Conservation (phyloP, 2,329 filamentous ascomycete genomes). For the Bipolaris cookei region DNA sequence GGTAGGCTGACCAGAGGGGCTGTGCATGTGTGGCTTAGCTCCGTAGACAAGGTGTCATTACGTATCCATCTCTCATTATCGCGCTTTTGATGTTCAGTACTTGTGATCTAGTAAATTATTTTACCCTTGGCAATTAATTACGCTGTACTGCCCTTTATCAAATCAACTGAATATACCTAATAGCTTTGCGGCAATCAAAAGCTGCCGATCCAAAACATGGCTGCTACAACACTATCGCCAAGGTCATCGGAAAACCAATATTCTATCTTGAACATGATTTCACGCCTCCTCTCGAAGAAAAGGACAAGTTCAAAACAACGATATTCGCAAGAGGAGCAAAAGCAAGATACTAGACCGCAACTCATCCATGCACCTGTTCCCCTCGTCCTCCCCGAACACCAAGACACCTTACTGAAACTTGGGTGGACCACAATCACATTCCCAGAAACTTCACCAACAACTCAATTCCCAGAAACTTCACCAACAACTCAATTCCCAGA, state of each 20-base stretch:
- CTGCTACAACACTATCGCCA: constrained; percentile 20
- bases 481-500: neutral
- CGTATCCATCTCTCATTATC: neutral
- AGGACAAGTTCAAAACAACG: constrained; percentile 1
- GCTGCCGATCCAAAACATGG: constrained; percentile 21
- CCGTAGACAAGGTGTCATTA: constrained; percentile 15
- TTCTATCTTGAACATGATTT: constrained; percentile 41
- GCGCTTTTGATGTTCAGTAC: neutral
- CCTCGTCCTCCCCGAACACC: constrained; percentile 43
- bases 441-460: constrained; percentile 27
- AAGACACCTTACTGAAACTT: constrained; percentile 37
- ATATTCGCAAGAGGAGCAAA: neutral
- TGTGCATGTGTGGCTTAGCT: constrained; percentile 34
- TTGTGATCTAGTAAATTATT: neutral
- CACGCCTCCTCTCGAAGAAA: constrained; percentile 33
- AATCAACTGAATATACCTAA: neutral
- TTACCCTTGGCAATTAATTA: neutral
- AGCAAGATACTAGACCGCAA: constrained; percentile 28
- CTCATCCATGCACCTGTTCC: constrained; percentile 36
- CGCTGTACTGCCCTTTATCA: neutral
- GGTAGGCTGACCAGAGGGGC: constrained; percentile 22
- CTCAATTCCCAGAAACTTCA: constrained; percentile 37
- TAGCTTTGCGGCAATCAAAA: neutral
- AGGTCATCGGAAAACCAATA: constrained; percentile 24
- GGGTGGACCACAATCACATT: constrained; percentile 49